Evolutionary conservation across 345 rosid genomes (phyloP), one percentile per base, ranked within the genome.

Genomic region (Melaleuca alternifolia): DNA sequence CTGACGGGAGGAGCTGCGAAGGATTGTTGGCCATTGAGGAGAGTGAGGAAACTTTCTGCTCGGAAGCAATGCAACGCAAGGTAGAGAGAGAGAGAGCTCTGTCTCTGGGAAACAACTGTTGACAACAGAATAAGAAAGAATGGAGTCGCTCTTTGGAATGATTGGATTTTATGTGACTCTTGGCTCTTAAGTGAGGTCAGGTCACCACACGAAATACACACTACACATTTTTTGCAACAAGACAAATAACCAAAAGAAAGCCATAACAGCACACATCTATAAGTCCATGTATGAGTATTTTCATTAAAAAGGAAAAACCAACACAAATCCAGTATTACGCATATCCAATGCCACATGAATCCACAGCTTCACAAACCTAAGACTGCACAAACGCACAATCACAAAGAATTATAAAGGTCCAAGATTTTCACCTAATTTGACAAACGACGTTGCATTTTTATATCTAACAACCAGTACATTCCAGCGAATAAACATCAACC

Each of bases 1-100:
- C 86, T 79, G 75, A 84, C 5, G 84, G 89, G 50, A 87, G 86
- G 77, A 87, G 89, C 85, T 87, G 89, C 11, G 85, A 87, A 33
- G 89, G 87, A 50, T 85, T 90, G 86, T 56, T 88, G 51, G 85
- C 79, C 76, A 85, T 87, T 54, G 87, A 86, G 53, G 7, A 33
- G 18, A 71, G 24, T 71, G 79, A 16, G 79, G 46, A 71, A 12
- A 37, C 26, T 71, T 12, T 71, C 46, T 71, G 79, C 79, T 71
- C 11, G 0, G 0, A 71, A 33, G 13, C 79, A 33, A 37, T 18
- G 79, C 26, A 37, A 71, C 46, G 7, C 48, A 71, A 71, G 33
- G 79, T 71, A 71, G 7, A 37, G 1, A 65, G 7, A 37, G 1
- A 65, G 48, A 71, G 24, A 33, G 48, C 79, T 37, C 79, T 5